Evolutionary conservation across 805 yeast species (phyloP).

Genomic region (Scheffersomyces spartinae): DNA sequence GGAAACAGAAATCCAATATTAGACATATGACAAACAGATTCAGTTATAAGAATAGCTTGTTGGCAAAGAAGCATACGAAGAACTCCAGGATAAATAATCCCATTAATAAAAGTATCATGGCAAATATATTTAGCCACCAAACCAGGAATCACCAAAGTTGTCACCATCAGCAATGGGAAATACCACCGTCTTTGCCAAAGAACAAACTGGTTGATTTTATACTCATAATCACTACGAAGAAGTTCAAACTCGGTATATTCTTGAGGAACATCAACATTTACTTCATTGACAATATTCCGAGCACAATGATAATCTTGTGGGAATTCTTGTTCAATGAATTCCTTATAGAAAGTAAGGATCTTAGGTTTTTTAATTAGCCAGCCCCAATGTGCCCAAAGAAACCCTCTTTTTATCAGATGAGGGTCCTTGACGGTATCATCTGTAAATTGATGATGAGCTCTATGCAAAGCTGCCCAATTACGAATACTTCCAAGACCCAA

Average conservation of each 20-base stretch:
- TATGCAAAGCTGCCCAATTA: conserved; percentile 75
- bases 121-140: conserved; percentile 13
- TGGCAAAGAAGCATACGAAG: conserved; percentile 62
- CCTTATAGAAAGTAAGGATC: conserved; percentile 16
- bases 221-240: conserved; percentile 8
- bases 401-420: conserved; percentile 70
- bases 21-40: conserved; percentile 67
- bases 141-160: conserved; percentile 20
- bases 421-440: conserved; percentile 84
- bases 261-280: too few relatives aligned
- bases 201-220: conserved; percentile 12
- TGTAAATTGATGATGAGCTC: conserved; percentile 83
- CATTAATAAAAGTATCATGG: conserved; percentile 18
- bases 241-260: conserved; percentile 4
- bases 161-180: conserved; percentile 14
- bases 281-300: conserved; percentile 6
- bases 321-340: conserved; percentile 26
- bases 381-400: conserved; percentile 77
- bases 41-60: conserved; percentile 67
- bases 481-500: conserved; percentile 67
- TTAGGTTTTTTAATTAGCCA: conserved; percentile 67
- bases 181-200: conserved; percentile 25
- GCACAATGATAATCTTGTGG: conserved; percentile 7
- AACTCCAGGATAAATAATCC: conserved; percentile 62
- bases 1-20: conserved; percentile 61